A percentile compares a stretch with the other conserved stretches of the same genome.
These are phyloP conservation scores for Monilinia laxa DNA, from an alignment of 2,329 filamentous ascomycete species.

Conservation along the genomic window DNA sequence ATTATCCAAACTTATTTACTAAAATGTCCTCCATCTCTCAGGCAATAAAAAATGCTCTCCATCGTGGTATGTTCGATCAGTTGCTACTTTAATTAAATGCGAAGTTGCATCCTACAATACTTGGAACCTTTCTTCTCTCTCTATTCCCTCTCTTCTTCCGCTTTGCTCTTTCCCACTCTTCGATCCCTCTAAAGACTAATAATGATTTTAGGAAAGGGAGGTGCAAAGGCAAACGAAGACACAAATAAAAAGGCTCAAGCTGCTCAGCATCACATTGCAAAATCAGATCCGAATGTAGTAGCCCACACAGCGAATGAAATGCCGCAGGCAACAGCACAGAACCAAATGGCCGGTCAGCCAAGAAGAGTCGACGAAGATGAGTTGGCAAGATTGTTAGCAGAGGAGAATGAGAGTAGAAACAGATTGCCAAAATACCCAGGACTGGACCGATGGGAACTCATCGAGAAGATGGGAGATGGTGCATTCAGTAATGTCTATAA, in stretches of 20 bases:
- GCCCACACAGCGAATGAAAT: constrained; percentile 65
- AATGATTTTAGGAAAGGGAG: constrained; percentile 16
- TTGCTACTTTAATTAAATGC: not conserved
- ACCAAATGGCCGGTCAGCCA: constrained; percentile 43
- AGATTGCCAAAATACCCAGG: constrained; percentile 86
- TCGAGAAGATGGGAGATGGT: constrained; percentile 98
- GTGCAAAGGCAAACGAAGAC: constrained; percentile 59
- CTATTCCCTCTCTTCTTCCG: not conserved
- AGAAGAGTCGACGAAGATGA: constrained; percentile 62
- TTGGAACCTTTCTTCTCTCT: not conserved
- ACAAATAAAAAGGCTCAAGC: constrained; percentile 45
- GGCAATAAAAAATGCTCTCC: constrained; percentile 23
- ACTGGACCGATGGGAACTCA: constrained; percentile 77
- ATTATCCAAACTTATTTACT: constrained; percentile 6
- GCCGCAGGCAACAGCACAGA: constrained; percentile 63
- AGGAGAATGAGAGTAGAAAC: constrained; percentile 81
- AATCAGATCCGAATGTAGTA: constrained; percentile 61
- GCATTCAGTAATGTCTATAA: constrained; percentile 99
- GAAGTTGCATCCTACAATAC: not conserved
- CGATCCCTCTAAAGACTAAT: constrained; percentile 6
- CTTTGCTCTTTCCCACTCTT: constrained; percentile 6
- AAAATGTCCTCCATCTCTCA: constrained; percentile 25
- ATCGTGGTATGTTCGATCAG: constrained; percentile 15
- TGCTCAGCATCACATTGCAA: constrained; percentile 46
- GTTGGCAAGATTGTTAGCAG: constrained; percentile 81